phyloP scores from a whole-genome alignment of 148 eudicot species.

The Camellia sinensis region DNA sequence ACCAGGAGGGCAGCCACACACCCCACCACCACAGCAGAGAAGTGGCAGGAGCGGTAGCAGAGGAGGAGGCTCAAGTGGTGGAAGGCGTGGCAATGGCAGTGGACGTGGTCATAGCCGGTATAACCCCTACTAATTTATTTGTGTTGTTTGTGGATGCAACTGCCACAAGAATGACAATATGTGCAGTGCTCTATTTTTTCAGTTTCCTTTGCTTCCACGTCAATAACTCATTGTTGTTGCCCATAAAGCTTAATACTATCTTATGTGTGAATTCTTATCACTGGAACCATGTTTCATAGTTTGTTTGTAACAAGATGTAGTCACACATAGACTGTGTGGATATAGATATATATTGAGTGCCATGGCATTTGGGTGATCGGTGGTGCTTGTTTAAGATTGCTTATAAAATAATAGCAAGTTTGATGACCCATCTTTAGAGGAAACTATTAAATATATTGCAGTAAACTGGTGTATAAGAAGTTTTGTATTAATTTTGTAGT shows the following conservation, averaged over 20 bases:
- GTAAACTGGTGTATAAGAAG: too few species aligned
- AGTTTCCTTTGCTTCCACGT: neutral
- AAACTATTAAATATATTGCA: too few species aligned
- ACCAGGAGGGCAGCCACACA: conserved; percentile 59
- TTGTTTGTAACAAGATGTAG: neutral
- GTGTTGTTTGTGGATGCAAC: conserved; percentile 10
- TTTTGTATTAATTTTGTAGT: too few species aligned
- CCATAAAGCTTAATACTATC: neutral
- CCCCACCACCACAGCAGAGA: conserved; percentile 56
- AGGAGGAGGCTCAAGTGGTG: conserved; percentile 59
- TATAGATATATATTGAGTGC: neutral
- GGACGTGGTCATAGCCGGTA: conserved; percentile 67
- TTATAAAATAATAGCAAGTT: neutral
- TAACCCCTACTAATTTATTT: conserved; percentile 56
- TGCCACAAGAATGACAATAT: neutral
- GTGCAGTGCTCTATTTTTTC: neutral
- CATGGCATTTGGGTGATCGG: neutral
- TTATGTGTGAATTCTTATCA: neutral
- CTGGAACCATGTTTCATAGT: neutral
- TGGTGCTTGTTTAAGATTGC: neutral
- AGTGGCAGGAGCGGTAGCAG: conserved; percentile 49
- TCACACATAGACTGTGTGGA: neutral
- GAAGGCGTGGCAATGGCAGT: conserved; percentile 53
- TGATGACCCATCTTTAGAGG: neutral
- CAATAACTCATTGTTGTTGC: neutral